phyloP scores from a whole-genome alignment of 331 rosid species.

The Saraca asoca region DNA sequence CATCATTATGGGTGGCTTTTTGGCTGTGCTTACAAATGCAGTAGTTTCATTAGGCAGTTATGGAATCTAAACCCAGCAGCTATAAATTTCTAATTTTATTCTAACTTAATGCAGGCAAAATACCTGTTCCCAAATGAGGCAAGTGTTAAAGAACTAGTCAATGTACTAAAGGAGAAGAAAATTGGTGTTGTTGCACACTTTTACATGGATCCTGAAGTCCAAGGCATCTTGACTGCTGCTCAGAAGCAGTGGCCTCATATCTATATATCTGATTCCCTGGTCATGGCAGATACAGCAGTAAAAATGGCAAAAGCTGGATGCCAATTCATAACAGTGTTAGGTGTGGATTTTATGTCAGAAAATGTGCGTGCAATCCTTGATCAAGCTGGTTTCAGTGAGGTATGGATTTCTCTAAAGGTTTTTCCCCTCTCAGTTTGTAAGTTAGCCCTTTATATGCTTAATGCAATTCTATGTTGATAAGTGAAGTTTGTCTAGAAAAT shows the following conservation, averaged over 20 bases:
- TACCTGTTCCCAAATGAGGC: slow-evolving; percentile 67
- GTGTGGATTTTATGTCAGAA: slow-evolving; percentile 98
- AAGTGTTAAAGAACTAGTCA: slow-evolving; percentile 65
- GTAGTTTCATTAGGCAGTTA: not conserved
- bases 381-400: slow-evolving; percentile 91
- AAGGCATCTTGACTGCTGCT: slow-evolving; percentile 90
- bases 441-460: slow-evolving; percentile 4
- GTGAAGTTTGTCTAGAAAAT: slow-evolving; percentile 11
- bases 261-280: slow-evolving; percentile 91
- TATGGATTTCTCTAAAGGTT: slow-evolving; percentile 27
- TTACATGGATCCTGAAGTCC: slow-evolving; percentile 99
- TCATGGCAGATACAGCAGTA: slow-evolving; percentile 94
- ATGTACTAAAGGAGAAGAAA: slow-evolving; percentile 73
- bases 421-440: slow-evolving; percentile 2
- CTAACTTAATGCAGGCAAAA: slow-evolving; percentile 71
- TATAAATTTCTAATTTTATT: slow-evolving; percentile 41
- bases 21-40: slow-evolving; percentile 22
- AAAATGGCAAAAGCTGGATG: slow-evolving; percentile 92
- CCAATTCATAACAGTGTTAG: slow-evolving; percentile 77
- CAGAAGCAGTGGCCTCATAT: slow-evolving; percentile 97
- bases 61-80: slow-evolving; percentile 26
- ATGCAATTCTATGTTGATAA: slow-evolving; percentile 1
- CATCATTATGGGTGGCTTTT: slow-evolving; percentile 7
- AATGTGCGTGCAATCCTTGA: slow-evolving; percentile 96
- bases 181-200: slow-evolving; percentile 97